These are phyloP conservation scores for Moricandia moricandioides DNA, from an alignment of 345 rosid genomes.

Conservation along the genomic window DNA sequence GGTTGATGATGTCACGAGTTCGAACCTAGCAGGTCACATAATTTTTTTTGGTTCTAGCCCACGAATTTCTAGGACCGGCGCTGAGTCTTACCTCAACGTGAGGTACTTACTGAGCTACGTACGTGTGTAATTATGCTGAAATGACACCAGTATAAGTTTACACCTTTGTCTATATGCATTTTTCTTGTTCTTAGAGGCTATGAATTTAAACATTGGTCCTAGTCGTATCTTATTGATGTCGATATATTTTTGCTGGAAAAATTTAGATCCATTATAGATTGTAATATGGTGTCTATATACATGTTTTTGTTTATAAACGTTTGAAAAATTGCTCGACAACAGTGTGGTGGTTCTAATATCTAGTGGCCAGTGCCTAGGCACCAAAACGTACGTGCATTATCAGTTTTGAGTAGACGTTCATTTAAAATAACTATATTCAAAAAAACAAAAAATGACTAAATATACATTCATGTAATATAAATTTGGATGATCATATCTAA, in stretches of 20 bases:
- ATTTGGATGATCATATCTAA: neutral
- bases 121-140: neutral
- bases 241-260: neutral
- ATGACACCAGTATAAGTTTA: neutral
- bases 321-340: neutral
- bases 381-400: neutral
- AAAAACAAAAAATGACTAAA: neutral
- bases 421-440: neutral
- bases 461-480: neutral
- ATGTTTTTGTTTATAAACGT: neutral
- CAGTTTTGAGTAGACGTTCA: neutral
- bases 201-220: neutral
- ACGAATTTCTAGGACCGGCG: too few relatives aligned
- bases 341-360: neutral
- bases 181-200: neutral
- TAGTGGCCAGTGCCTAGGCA: neutral
- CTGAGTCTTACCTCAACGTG: neutral
- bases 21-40: too few relatives aligned
- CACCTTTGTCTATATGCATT: neutral
- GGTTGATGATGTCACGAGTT: too few relatives aligned
- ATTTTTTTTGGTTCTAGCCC: too few relatives aligned
- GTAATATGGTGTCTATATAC: neutral
- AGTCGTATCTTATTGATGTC: neutral
- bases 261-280: neutral
- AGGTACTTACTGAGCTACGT: neutral